Conservation (phyloP, 1,284 basidiomycete genomes). For the Sporisorium exsertum region DNA sequence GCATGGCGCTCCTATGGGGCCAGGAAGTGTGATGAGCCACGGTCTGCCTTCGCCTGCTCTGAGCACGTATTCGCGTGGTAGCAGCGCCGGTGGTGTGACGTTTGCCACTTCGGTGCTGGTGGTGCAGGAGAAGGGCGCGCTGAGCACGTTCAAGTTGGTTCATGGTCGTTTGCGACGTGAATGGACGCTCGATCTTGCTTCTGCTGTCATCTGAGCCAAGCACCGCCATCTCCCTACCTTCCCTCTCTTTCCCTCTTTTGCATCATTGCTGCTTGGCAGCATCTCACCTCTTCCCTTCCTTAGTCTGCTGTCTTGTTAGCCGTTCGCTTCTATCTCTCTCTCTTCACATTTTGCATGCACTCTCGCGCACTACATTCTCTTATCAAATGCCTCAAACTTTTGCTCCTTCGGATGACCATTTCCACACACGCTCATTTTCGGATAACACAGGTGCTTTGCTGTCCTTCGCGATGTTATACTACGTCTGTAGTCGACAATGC, state of each 20-base stretch:
- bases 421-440: neutral
- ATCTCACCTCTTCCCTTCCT: neutral
- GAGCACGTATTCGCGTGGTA: slow-evolving; percentile 39
- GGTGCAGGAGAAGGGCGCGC: slow-evolving; percentile 87
- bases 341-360: neutral
- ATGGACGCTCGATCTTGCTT: slow-evolving; percentile 73
- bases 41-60: slow-evolving; percentile 45
- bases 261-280: neutral
- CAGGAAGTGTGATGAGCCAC: slow-evolving; percentile 17
- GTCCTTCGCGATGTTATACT: no score
- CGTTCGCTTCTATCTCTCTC: neutral
- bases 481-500: no score
- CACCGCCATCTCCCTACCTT: neutral
- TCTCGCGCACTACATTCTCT: neutral
- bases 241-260: neutral
- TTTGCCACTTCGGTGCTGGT: slow-evolving; percentile 76
- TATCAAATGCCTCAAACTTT: neutral
- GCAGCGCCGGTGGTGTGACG: slow-evolving; percentile 23
- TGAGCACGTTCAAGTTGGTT: slow-evolving; percentile 81
- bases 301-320: neutral
- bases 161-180: slow-evolving; percentile 79
- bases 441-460: no score
- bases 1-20: slow-evolving; percentile 21
- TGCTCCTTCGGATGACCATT: neutral
- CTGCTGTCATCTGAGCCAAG: slow-evolving; percentile 23